A percentile compares a stretch with the other conserved stretches of the same genome.
Conservation (phyloP, 257 asterid genomes). For the Solanum boliviense region DNA sequence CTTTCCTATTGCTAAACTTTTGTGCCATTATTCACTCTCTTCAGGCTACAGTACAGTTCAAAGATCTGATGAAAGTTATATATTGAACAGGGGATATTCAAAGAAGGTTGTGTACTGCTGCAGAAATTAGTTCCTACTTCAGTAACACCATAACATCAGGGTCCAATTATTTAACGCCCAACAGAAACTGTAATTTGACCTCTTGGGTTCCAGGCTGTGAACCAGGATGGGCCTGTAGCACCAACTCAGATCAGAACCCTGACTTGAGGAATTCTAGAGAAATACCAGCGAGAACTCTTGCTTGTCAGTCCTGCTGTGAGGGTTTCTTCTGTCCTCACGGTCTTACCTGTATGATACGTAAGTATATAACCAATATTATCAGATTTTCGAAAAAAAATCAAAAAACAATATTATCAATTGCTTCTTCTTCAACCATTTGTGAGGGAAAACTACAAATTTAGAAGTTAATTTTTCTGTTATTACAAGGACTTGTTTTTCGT, state of each 20-base stretch:
- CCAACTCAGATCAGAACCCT: conserved; percentile 25
- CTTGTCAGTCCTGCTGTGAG: conserved; percentile 73
- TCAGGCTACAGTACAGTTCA: background rate
- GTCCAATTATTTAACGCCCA: conserved; percentile 50
- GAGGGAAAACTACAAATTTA: background rate
- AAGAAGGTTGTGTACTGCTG: conserved; percentile 78
- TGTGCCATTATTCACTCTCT: background rate
- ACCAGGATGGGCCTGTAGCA: conserved; percentile 93
- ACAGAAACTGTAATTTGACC: conserved; percentile 73
- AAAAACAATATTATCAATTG: background rate
- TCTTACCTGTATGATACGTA: conserved; percentile 98
- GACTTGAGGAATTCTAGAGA: conserved; percentile 47
- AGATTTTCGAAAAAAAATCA: background rate
- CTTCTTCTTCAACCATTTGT: background rate
- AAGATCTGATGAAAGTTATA: background rate
- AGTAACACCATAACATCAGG: conserved; percentile 26
- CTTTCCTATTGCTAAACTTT: background rate
- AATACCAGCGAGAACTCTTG: conserved; percentile 38
- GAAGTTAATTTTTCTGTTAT: background rate
- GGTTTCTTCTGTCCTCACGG: conserved; percentile 99
- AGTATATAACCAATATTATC: conserved; percentile 13
- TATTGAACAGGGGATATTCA: conserved; percentile 38
- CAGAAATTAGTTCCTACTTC: conserved; percentile 59
- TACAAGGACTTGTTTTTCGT: background rate
- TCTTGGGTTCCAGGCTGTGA: conserved; percentile 89